Evolutionary conservation across 805 yeast species (phyloP).

Genomic region (Sugiyamaella americana): DNA sequence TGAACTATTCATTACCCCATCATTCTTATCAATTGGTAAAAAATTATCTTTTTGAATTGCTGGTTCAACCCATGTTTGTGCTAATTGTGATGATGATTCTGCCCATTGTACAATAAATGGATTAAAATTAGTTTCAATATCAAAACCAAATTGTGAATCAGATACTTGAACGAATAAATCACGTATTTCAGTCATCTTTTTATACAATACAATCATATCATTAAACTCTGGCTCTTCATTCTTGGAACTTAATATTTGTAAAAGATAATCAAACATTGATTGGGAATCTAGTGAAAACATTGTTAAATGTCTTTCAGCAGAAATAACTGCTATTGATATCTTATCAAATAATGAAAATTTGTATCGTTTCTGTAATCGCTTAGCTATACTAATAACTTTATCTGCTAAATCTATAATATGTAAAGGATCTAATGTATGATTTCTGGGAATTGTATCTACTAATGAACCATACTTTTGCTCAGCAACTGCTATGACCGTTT

Average conservation of each 20-base stretch:
- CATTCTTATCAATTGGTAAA: slow-evolving; percentile 42
- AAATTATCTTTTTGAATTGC: slow-evolving; percentile 57
- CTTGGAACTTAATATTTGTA: slow-evolving; percentile 19
- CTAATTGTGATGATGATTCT: slow-evolving; percentile 39
- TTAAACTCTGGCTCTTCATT: slow-evolving; percentile 36
- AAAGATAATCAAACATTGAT: slow-evolving; percentile 30
- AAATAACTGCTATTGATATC: slow-evolving; percentile 42
- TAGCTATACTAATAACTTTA: slow-evolving; percentile 43
- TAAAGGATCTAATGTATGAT: slow-evolving; percentile 44
- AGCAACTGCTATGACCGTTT: slow-evolving; percentile 31
- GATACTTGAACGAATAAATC: slow-evolving; percentile 43
- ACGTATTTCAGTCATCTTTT: slow-evolving; percentile 47
- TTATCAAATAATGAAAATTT: slow-evolving; percentile 55
- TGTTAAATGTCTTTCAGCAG: slow-evolving; percentile 28
- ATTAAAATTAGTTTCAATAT: slow-evolving; percentile 52
- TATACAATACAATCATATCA: slow-evolving; percentile 55
- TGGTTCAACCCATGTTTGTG: slow-evolving; percentile 44
- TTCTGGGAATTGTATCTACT: slow-evolving; percentile 52
- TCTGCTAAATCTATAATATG: slow-evolving; percentile 57
- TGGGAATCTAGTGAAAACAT: slow-evolving; percentile 31
- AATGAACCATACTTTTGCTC: slow-evolving; percentile 40
- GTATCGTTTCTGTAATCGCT: slow-evolving; percentile 52
- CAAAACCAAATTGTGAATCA: slow-evolving; percentile 41
- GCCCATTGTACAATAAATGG: slow-evolving; percentile 41
- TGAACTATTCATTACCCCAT: slow-evolving; percentile 39